Percentiles rank a stretch among this genome's conserved stretches.
These are phyloP conservation scores for Colletotrichum filicis DNA, from an alignment of 2,329 filamentous ascomycete species.

Conservation along the genomic window DNA sequence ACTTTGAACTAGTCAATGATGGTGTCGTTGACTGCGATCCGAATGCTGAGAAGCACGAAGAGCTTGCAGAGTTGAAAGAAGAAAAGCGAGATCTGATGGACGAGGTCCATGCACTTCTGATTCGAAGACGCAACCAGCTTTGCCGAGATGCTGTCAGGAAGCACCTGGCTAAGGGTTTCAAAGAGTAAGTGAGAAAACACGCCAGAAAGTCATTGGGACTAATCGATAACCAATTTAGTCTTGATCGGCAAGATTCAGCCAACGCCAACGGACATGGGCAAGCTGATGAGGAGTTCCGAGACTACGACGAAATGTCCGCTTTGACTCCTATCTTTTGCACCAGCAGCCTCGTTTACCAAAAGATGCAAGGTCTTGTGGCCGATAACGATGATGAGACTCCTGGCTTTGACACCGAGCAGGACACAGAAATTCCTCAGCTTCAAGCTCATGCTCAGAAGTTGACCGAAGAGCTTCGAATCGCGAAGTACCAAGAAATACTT, in stretches of 20 bases:
- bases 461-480: constrained; percentile 12
- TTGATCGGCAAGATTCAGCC: not conserved
- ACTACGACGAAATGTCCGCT: constrained; percentile 67
- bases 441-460: constrained; percentile 57
- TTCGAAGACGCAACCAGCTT: constrained; percentile 66
- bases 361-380: constrained; percentile 58
- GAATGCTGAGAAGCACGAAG: not conserved
- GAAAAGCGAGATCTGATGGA: not conserved
- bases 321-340: constrained; percentile 73
- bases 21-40: not conserved
- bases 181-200: constrained; percentile 58
- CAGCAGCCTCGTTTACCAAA: constrained; percentile 71
- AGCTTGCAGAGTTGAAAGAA: not conserved
- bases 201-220: constrained; percentile 44
- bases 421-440: constrained; percentile 70
- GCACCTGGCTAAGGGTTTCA: constrained; percentile 43
- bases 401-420: constrained; percentile 62
- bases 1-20: accelerated
- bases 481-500: constrained; percentile 3
- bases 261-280: not conserved
- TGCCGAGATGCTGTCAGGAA: constrained; percentile 45
- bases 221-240: constrained; percentile 50
- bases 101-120: constrained; percentile 47
- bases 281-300: constrained; percentile 44
- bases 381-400: constrained; percentile 45